A percentile compares a stretch with the other conserved stretches of the same genome.
Conservation (phyloP, 768 basidiomycete species). For the Galerina sulciceps region DNA sequence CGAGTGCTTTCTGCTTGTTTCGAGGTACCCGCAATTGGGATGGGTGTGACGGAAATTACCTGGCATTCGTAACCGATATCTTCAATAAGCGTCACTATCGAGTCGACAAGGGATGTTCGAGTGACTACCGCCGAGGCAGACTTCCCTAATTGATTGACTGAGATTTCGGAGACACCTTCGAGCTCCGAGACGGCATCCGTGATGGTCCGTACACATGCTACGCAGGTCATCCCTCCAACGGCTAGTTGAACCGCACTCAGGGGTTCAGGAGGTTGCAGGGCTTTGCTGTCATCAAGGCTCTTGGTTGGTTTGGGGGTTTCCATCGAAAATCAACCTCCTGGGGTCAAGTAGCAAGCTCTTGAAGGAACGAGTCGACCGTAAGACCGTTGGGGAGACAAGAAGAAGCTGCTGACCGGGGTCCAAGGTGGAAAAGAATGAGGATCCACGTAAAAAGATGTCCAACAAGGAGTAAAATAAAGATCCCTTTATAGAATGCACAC, state of each 20-base stretch:
- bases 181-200: conserved; percentile 51
- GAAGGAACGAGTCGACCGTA: too few relatives aligned
- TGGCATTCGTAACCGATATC: conserved; percentile 49
- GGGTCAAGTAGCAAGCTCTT: too few relatives aligned
- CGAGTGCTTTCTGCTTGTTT: conserved; percentile 1
- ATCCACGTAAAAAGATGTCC: too few relatives aligned
- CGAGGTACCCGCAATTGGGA: neutral
- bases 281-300: too few relatives aligned
- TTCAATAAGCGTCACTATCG: conserved; percentile 45
- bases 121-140: conserved; percentile 56
- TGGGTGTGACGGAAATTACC: conserved; percentile 13
- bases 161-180: conserved; percentile 53
- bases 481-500: too few relatives aligned
- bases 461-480: too few relatives aligned
- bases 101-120: conserved; percentile 30
- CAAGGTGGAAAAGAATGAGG: too few relatives aligned
- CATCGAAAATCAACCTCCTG: too few relatives aligned
- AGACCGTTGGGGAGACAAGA: too few relatives aligned
- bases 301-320: too few relatives aligned
- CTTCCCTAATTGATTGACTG: conserved; percentile 62
- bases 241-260: conserved; percentile 42
- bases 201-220: conserved; percentile 64
- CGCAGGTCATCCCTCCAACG: conserved; percentile 80
- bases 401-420: too few relatives aligned
- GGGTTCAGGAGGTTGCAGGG: neutral